Evolutionary conservation across 2,329 filamentous ascomycete genomes (phyloP).

Genomic region (Stagonosporopsis tanaceti): DNA sequence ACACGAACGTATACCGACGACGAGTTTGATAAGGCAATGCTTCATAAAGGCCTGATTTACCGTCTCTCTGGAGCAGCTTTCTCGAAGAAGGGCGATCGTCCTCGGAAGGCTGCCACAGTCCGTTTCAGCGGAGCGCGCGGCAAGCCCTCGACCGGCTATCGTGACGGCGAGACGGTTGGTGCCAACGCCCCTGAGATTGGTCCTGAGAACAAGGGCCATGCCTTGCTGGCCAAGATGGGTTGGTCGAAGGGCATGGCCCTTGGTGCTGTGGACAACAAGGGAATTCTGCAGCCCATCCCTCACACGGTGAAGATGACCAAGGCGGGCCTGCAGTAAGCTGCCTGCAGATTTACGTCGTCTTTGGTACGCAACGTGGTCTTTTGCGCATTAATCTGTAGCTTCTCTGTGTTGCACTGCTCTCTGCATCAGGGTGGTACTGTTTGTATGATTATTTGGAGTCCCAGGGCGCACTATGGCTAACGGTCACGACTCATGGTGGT

Average conservation of each 20-base stretch:
- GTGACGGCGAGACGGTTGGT: conserved; percentile 88
- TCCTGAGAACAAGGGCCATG: conserved; percentile 80
- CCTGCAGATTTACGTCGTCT: not conserved
- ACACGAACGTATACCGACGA: conserved; percentile 69
- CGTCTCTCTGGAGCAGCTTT: conserved; percentile 35
- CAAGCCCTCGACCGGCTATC: conserved; percentile 59
- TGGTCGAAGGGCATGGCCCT: conserved; percentile 89
- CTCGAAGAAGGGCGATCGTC: conserved; percentile 18
- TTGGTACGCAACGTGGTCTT: not conserved
- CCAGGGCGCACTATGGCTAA: conserved; percentile 4
- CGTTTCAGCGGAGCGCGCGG: conserved; percentile 23
- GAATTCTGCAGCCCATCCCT: conserved; percentile 83
- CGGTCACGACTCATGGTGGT: not conserved
- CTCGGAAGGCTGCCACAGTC: conserved; percentile 20
- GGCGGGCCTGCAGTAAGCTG: conserved; percentile 68
- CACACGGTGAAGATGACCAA: conserved; percentile 89
- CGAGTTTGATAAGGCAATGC: conserved; percentile 56
- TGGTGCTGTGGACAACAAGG: conserved; percentile 83
- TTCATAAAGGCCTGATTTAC: conserved; percentile 60
- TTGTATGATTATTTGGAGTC: conserved; percentile 13
- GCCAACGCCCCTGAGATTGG: conserved; percentile 85
- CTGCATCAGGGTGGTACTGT: conserved; percentile 7
- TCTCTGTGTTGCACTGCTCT: not conserved
- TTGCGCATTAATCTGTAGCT: not conserved
- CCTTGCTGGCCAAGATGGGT: conserved; percentile 96